phyloP scores from a whole-genome alignment of 306 rosid genomes.

The Spatholobus suberectus region DNA sequence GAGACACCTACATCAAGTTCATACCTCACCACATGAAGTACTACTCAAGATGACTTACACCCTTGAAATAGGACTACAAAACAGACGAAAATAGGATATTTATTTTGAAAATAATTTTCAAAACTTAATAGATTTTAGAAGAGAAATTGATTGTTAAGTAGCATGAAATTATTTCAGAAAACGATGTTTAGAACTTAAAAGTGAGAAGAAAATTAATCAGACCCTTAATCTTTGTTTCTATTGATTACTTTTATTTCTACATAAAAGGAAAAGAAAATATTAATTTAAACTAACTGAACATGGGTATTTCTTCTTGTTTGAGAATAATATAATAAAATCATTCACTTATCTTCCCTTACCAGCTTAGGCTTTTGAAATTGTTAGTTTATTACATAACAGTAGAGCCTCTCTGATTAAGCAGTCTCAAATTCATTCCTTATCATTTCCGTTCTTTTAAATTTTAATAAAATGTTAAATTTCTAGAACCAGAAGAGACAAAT shows the following conservation, averaged over 20 bases:
- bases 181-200: no score
- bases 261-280: constrained; percentile 12
- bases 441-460: neutral
- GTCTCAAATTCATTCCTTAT: neutral
- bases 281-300: neutral
- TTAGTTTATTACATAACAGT: neutral
- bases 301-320: neutral
- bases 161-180: no score
- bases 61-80: no score
- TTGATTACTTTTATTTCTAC: neutral
- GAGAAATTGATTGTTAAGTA: no score
- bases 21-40: no score
- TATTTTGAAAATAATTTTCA: no score
- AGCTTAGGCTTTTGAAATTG: neutral
- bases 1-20: no score
- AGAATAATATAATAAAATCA: neutral
- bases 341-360: neutral
- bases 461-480: neutral
- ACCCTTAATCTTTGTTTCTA: neutral
- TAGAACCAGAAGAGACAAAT: neutral
- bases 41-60: no score
- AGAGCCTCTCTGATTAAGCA: neutral
- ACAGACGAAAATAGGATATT: no score
- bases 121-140: no score
- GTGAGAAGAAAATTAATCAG: no score